Conservation (phyloP, 176 grass and related monocot genomes). For the Hyparrhenia diplandra region DNA sequence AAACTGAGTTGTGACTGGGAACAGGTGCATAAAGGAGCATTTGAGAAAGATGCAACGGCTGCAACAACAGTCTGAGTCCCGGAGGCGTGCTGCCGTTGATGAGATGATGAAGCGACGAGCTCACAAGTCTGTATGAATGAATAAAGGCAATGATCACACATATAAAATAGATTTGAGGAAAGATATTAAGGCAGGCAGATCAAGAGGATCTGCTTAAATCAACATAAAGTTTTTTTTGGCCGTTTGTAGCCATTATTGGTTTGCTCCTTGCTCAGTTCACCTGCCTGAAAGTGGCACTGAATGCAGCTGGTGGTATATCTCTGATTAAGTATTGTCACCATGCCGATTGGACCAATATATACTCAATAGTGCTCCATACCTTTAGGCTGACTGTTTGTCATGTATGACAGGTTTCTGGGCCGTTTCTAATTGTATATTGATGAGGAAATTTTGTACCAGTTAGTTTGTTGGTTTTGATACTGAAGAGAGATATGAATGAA, state of each 20-base stretch:
- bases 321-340: background rate
- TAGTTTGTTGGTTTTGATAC: background rate
- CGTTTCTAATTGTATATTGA: background rate
- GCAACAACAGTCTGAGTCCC: constrained; percentile 27
- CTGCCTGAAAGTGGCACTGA: background rate
- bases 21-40: constrained; percentile 54
- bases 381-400: background rate
- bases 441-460: background rate
- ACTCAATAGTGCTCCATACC: background rate
- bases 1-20: background rate
- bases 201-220: background rate
- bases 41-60: constrained; percentile 34
- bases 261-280: background rate
- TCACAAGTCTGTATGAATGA: constrained; percentile 36
- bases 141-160: background rate
- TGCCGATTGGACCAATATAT: background rate
- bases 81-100: constrained; percentile 61
- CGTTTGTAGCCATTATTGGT: background rate
- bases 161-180: background rate
- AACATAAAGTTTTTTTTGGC: background rate
- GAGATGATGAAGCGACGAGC: constrained; percentile 83
- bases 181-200: background rate
- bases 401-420: constrained; percentile 6
- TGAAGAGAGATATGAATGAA: background rate
- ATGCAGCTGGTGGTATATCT: background rate